Base-by-base conservation (phyloP, 2,329 filamentous ascomycete species). In the Diplocarpon mali region DNA sequence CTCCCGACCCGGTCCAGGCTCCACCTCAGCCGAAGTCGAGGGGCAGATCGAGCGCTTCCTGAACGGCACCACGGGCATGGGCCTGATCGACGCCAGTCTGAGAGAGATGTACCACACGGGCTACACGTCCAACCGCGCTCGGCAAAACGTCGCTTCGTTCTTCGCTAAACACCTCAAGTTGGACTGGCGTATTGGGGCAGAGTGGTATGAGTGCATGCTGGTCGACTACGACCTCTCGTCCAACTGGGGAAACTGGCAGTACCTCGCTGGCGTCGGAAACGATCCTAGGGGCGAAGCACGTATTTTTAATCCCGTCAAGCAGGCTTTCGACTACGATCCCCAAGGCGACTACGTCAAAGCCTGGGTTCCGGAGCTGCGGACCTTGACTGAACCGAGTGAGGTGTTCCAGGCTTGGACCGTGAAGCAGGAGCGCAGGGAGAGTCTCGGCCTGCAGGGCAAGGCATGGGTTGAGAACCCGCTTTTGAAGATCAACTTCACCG, bases 241-340 rank as follows among this genome's bases (percentile, higher is more conserved):
- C 47, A 89, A 89, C 53, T 90, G 83, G 83, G 78, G 78, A 9
- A 88, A 87, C 56, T 89, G 84, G 85, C 83, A 88, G 61, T 90
- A 90, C 49, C 76, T 85, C 0, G 73, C 84, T 0, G 85, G 85
- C 0, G 83, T 90, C 0, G 85, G 85, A 7, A 89, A 88, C 52
- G 84, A 90, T 53, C 85, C 84, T 0, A 68, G 83, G 16, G 78
- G 79, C 6, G 75, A 83, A 53, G 56, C 56, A 5, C 69, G 85
- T n/a, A 75, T 84, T 12, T 89, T 89, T 69, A 90, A 90, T 56
- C 83, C 84, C 0, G 77, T 90, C 39, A 89, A 89, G 61, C 85
- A 90, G 60, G 81, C 78, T 0, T 75, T 84, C 35, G 83, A 88
- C 51, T 89, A 90, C 57, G 85, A 90, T 58, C 70, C 71, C 2